A percentile compares a stretch with the other conserved stretches of the same genome.
These are phyloP conservation scores for Kwoniella newhampshirensis DNA, from an alignment of 768 basidiomycete species.

Conservation along the genomic window DNA sequence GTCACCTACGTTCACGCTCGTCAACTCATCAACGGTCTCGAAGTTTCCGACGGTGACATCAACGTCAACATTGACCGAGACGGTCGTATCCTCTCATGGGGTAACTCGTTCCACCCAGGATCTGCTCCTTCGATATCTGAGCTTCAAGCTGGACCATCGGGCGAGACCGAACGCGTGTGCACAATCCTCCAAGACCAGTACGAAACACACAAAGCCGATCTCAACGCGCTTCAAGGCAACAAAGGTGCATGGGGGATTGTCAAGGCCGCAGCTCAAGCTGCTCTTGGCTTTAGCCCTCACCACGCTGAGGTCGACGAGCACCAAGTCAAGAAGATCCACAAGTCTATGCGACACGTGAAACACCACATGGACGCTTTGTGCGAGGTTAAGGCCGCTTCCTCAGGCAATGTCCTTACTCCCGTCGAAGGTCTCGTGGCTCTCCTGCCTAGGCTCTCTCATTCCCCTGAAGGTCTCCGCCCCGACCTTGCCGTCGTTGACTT, in stretches of 20 bases:
- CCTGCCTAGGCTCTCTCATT: slow-evolving; percentile 37
- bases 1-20: slow-evolving; percentile 84
- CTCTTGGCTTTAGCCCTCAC: slow-evolving; percentile 18
- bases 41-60: slow-evolving; percentile 86
- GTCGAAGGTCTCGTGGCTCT: slow-evolving; percentile 40
- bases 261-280: slow-evolving; percentile 42
- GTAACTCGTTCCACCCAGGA: slow-evolving; percentile 84
- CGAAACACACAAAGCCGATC: slow-evolving; percentile 28
- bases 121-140: slow-evolving; percentile 57
- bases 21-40: slow-evolving; percentile 79
- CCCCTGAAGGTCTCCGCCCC: slow-evolving; percentile 10
- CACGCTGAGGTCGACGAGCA: slow-evolving; percentile 27
- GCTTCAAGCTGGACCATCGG: slow-evolving; percentile 17
- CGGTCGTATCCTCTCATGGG: slow-evolving; percentile 78
- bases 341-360: slow-evolving; percentile 28
- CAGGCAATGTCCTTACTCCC: slow-evolving; percentile 24
- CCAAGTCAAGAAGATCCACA: slow-evolving; percentile 26
- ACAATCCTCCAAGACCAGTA: slow-evolving; percentile 26
- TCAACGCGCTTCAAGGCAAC: slow-evolving; percentile 29
- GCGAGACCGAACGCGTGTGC: slow-evolving; percentile 32
- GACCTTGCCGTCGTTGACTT: slow-evolving; percentile 28
- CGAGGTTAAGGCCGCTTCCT: slow-evolving; percentile 11
- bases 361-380: slow-evolving; percentile 38
- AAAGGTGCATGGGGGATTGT: slow-evolving; percentile 43
- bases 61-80: slow-evolving; percentile 83